These are phyloP conservation scores for Macrocybe sp. DNA, from an alignment of 1,284 basidiomycete genomes.

Conservation along the genomic window DNA sequence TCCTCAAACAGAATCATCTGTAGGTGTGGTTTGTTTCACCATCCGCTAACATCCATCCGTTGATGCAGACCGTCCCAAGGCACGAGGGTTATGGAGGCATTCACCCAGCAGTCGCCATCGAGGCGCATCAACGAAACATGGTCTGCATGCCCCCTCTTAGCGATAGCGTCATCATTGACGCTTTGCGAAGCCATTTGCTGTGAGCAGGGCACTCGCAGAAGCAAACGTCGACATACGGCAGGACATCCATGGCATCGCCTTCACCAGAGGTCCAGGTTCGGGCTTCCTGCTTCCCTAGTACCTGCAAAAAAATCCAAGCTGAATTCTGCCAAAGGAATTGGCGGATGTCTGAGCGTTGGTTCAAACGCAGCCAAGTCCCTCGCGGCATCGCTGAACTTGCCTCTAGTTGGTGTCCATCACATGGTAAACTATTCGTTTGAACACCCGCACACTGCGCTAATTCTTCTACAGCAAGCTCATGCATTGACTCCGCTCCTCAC, in stretches of 20 bases:
- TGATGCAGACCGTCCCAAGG: conserved; percentile 26
- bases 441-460: conserved; percentile 2
- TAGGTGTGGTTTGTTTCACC: conserved; percentile 23
- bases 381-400: conserved; percentile 72
- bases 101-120: conserved; percentile 73
- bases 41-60: not conserved
- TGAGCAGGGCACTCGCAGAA: conserved; percentile 61
- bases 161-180: conserved; percentile 3
- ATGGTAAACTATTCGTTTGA: conserved; percentile 56
- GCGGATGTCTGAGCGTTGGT: conserved; percentile 74
- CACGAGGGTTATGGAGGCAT: conserved; percentile 78
- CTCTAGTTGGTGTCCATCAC: conserved; percentile 87
- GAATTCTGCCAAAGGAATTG: conserved; percentile 49
- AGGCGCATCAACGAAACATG: conserved; percentile 74
- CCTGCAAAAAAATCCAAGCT: not conserved
- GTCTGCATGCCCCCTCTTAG: conserved; percentile 27
- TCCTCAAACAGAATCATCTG: conserved; percentile 73
- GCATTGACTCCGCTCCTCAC: conserved; percentile 85
- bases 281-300: not conserved
- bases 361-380: conserved; percentile 79
- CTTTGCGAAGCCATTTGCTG: conserved; percentile 63
- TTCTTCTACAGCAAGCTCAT: conserved; percentile 79
- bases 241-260: conserved; percentile 84
- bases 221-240: conserved; percentile 48
- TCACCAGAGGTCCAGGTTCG: conserved; percentile 83